A percentile compares a stretch with the other conserved stretches of the same genome.
phyloP scores from a whole-genome alignment of 768 basidiomycete genomes.

The Rhizopogon vulgaris region DNA sequence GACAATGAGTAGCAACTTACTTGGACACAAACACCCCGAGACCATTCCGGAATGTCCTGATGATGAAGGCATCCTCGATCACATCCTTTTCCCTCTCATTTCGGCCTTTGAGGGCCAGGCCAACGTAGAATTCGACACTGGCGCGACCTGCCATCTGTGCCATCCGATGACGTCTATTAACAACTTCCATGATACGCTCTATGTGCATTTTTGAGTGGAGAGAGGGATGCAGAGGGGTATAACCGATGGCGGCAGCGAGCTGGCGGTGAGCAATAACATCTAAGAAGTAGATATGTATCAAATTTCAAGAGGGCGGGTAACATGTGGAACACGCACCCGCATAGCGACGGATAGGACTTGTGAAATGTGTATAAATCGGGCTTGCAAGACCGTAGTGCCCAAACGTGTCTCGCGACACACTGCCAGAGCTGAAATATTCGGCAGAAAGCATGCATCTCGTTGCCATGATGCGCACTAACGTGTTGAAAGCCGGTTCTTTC shows the following conservation, averaged over 20 bases:
- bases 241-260: slow-evolving; percentile 83
- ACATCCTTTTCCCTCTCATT: slow-evolving; percentile 44
- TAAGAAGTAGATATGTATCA: slow-evolving; percentile 16
- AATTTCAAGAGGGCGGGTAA: not conserved
- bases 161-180: slow-evolving; percentile 90
- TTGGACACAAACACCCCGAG: slow-evolving; percentile 93
- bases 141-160: slow-evolving; percentile 97
- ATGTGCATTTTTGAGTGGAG: slow-evolving; percentile 87
- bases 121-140: slow-evolving; percentile 96
- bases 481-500: slow-evolving; percentile 86
- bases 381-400: slow-evolving; percentile 97
- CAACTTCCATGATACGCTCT: slow-evolving; percentile 77
- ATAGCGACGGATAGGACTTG: slow-evolving; percentile 94
- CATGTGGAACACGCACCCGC: slow-evolving; percentile 52
- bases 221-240: slow-evolving; percentile 75
- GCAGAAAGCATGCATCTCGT: slow-evolving; percentile 98
- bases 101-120: slow-evolving; percentile 77
- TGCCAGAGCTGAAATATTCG: slow-evolving; percentile 96
- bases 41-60: slow-evolving; percentile 91
- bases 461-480: slow-evolving; percentile 97
- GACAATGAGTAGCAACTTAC: slow-evolving; percentile 40
- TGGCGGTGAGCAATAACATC: slow-evolving; percentile 95
- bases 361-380: slow-evolving; percentile 97
- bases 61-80: slow-evolving; percentile 85
- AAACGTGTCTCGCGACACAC: slow-evolving; percentile 87